These are phyloP conservation scores for Corylus americana DNA, from an alignment of 306 rosid genomes.

Conservation along the genomic window DNA sequence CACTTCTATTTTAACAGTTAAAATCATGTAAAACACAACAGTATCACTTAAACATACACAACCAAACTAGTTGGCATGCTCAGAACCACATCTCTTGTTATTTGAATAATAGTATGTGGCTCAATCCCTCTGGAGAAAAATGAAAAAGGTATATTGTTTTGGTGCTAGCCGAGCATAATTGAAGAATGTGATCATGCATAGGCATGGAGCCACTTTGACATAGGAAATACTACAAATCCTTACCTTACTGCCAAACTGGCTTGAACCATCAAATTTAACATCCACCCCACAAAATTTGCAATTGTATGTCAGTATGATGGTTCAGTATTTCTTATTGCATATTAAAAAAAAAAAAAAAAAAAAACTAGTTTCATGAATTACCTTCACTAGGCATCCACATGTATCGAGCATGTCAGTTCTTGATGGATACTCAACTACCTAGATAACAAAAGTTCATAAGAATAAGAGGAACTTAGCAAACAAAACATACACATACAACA, in stretches of 20 bases:
- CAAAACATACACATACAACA: conserved; percentile 10
- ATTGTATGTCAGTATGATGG: not conserved
- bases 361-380: conserved; percentile 35
- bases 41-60: not conserved
- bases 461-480: conserved; percentile 18
- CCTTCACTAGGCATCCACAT: conserved; percentile 83
- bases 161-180: not conserved
- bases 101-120: conserved; percentile 8
- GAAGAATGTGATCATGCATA: not conserved
- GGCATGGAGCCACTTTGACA: not conserved
- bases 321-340: not conserved
- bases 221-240: not conserved
- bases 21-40: conserved; percentile 17
- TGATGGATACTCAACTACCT: conserved; percentile 89
- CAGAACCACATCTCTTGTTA: conserved; percentile 13
- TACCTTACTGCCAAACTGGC: conserved; percentile 2
- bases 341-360: not conserved
- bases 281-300: not conserved
- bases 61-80: not conserved
- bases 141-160: not conserved
- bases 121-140: not conserved
- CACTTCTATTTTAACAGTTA: conserved; percentile 29
- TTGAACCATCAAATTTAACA: not conserved
- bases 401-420: conserved; percentile 84
- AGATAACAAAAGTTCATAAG: conserved; percentile 20